Conservation (phyloP, 75 land plant genomes). For the Ceratopteris richardii region DNA sequence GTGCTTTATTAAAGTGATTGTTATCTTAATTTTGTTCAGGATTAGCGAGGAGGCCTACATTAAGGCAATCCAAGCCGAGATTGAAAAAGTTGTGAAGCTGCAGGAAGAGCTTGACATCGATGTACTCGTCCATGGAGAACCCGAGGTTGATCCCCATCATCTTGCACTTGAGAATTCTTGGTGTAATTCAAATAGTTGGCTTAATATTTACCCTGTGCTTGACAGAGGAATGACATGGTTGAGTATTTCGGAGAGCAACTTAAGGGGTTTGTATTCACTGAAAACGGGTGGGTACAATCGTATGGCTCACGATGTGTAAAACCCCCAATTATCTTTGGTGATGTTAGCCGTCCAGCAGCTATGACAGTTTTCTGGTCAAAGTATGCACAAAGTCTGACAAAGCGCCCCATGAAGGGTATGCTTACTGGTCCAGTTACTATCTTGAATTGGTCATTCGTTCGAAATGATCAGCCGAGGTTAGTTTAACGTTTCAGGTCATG, state of each 20-base stretch:
- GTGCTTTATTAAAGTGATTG: neutral
- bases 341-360: constrained; percentile 50
- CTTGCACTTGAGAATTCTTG: too few species aligned
- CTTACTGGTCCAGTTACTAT: constrained; percentile 45
- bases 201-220: constrained; percentile 2
- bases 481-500: neutral
- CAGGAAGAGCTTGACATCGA: constrained; percentile 59
- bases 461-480: constrained; percentile 49
- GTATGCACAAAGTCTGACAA: constrained; percentile 42
- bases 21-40: constrained; percentile 12
- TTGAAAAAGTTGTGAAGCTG: constrained; percentile 38
- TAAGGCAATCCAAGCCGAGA: constrained; percentile 35
- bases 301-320: constrained; percentile 58
- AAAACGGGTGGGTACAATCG: constrained; percentile 57
- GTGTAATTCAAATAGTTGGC: too few species aligned
- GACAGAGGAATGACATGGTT: constrained; percentile 55
- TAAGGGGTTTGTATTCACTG: constrained; percentile 48
- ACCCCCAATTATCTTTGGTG: constrained; percentile 53
- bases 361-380: constrained; percentile 55
- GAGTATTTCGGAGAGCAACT: constrained; percentile 60
- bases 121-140: constrained; percentile 58
- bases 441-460: constrained; percentile 54
- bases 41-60: constrained; percentile 42
- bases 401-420: constrained; percentile 61
- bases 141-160: constrained; percentile 37